phyloP scores from a whole-genome alignment of 306 rosid genomes.

The Echinosophora koreensis region DNA sequence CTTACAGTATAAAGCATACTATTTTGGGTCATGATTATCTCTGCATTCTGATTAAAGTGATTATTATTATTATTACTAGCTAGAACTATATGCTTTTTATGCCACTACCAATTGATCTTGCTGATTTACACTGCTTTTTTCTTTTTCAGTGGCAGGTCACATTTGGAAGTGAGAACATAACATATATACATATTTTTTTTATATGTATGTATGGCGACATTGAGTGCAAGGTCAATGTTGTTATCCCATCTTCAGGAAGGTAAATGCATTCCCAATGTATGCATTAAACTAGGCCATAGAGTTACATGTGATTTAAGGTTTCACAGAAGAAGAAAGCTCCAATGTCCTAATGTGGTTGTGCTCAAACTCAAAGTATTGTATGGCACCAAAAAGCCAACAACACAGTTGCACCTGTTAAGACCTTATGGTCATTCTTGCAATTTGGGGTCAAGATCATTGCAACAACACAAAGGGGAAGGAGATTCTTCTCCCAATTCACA shows the following conservation, averaged over 20 bases:
- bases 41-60: background rate
- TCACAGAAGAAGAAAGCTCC: slow-evolving; percentile 55
- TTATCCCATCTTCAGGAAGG: slow-evolving; percentile 44
- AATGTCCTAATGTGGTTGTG: slow-evolving; percentile 42
- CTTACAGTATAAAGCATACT: background rate
- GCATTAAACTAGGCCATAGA: slow-evolving; percentile 46
- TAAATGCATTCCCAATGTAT: slow-evolving; percentile 40
- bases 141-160: slow-evolving; percentile 47
- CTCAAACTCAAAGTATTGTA: slow-evolving; percentile 60
- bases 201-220: slow-evolving; percentile 47
- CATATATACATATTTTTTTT: background rate
- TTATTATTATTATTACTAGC: background rate
- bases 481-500: slow-evolving; percentile 46
- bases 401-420: slow-evolving; percentile 41
- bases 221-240: slow-evolving; percentile 56
- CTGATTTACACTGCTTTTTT: background rate
- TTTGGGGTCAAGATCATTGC: slow-evolving; percentile 49
- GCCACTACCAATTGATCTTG: background rate
- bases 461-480: slow-evolving; percentile 43
- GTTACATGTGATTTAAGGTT: slow-evolving; percentile 44
- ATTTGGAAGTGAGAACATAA: slow-evolving; percentile 40
- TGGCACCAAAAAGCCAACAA: slow-evolving; percentile 52
- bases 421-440: slow-evolving; percentile 29
- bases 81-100: background rate
- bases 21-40: background rate